Evolutionary conservation across 2,329 filamentous ascomycete genomes (phyloP), one percentile per base, ranked within the genome.

Genomic region (Lasiodiplodia citricola): DNA sequence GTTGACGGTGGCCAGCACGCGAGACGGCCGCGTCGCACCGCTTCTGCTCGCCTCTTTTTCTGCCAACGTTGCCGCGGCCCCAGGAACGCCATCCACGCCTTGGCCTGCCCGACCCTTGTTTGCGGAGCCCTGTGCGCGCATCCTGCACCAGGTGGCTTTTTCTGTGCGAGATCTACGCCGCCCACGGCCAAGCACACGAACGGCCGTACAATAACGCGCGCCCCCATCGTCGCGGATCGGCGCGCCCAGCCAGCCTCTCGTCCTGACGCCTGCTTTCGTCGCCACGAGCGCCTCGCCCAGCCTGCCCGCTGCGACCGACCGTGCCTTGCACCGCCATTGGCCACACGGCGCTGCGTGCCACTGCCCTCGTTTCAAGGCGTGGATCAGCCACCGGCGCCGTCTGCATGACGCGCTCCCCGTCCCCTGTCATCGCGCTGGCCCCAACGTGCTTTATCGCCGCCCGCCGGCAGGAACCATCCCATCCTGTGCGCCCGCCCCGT

Each of bases 381-480:
- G 60, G 60, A 64, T 64, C 60, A 47, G 23, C 60, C 60, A 64
- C 60, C 44, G 60, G 41, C 60, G 60, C 60, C 52, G 60, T 41
- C 58, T 62, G 58, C 58, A 52, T 64, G 60, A 64, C 60, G 60
- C 60, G 47, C 60, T 28, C 37, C 58, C 41, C 23, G 28, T 31
- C 60, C 60, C 60, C 60, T 64, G 60, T 64, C 60, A 64, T 64
- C 60, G 57, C 38, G 25, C 41, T 50, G 58, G 41, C 41, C 41
- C 60, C 60, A 64, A 64, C 60, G 60, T 64, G 47, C 60, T 64
- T 64, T 64, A 64, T 64, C 60, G 60, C 60, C 44, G 60, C 58
- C 41, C 44, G 57, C 60, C 60, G 60, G 47, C 60, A 64, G 60
- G 60, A 51, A 64, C 60, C 28, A 37, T 52, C 28, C 37, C 44